Percentiles rank a stretch among this genome's conserved stretches.
Evolutionary conservation across 2,329 filamentous ascomycete species (phyloP).

Genomic region (Fragosphaeria purpurea): DNA sequence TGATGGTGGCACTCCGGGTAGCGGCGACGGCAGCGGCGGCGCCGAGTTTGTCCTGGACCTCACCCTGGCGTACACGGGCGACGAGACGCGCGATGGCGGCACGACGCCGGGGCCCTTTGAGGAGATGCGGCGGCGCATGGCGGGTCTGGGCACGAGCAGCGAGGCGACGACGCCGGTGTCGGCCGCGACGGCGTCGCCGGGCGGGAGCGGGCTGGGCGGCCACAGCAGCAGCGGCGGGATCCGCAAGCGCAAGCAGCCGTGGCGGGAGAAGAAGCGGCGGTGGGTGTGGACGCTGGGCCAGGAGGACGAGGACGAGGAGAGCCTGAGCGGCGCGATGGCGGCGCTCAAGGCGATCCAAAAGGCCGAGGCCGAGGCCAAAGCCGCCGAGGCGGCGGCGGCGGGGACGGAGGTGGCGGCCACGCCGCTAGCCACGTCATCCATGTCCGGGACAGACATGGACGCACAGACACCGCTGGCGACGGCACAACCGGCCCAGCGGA

Average conservation of each 20-base stretch:
- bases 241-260: slow-evolving; percentile 43
- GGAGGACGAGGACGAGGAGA: slow-evolving; percentile 35
- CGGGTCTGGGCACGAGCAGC: slow-evolving; percentile 32
- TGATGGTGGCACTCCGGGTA: not conserved
- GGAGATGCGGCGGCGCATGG: slow-evolving; percentile 51
- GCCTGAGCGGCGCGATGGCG: slow-evolving; percentile 22
- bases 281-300: slow-evolving; percentile 59
- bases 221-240: slow-evolving; percentile 27
- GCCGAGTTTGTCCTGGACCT: slow-evolving; percentile 35
- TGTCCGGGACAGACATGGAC: not conserved
- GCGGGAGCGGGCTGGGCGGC: slow-evolving; percentile 28
- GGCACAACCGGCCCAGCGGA: not conserved
- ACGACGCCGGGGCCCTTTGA: slow-evolving; percentile 54
- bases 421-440: not conserved
- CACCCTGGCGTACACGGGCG: slow-evolving; percentile 40
- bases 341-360: slow-evolving; percentile 15
- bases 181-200: slow-evolving; percentile 2
- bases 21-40: slow-evolving; percentile 1
- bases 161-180: slow-evolving; percentile 23
- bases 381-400: not conserved
- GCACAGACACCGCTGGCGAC: not conserved
- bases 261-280: slow-evolving; percentile 52
- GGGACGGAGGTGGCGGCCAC: not conserved
- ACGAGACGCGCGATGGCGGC: slow-evolving; percentile 50
- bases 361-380: slow-evolving; percentile 4